Evolutionary conservation across 2,329 filamentous ascomycete species (phyloP), one percentile per base, ranked within the genome.

Genomic region (Neofusicoccum cordaticola): DNA sequence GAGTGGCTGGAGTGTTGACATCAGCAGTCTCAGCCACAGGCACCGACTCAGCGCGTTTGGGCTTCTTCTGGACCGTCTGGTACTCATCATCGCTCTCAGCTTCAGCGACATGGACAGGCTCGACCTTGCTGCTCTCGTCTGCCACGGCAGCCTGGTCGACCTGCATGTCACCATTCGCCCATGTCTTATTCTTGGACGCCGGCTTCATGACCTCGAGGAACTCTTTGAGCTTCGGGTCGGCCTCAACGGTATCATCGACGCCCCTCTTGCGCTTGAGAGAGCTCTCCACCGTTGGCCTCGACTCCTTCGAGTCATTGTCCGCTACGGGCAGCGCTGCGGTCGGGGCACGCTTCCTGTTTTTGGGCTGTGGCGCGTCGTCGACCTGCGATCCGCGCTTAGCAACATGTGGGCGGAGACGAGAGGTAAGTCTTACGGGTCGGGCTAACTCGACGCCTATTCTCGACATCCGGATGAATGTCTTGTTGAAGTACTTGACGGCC

Each of bases 401-500:
- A 56, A 56, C 56, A 39, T 63, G 50, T 56, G 56, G 61, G 50
- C 50, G 34, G 41, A 19, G 17, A 37, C 50, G 31, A 44, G 41
- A 44, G 50, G 53, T 3, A 19, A 1, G 27, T 67, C 85, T 75
- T 81, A 96, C 90, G 66, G 95, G 90, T 76, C 86, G 89, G 64
- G 95, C 95, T 73, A 95, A 81, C 80, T 97, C 93, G 67, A 97
- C 95, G 35, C 85, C 85, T 72, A 99, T 93, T 81, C 90, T 96
- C 65, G 93, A 97, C 91, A 97, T 95, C 71, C 93, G 92, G 72
- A 99, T 92, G 79, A 93, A 99, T 68, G 93, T 90, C 76, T 87
- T 92, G 83, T 99, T 93, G 84, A 97, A 97, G 82, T 97, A 96
- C 78, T 91, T 93, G 75, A 96, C 90, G 50, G 95, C 94, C 73